Base-by-base conservation (phyloP, 108 stramenopile species). In the Chaetoceros tenuissimus region DNA sequence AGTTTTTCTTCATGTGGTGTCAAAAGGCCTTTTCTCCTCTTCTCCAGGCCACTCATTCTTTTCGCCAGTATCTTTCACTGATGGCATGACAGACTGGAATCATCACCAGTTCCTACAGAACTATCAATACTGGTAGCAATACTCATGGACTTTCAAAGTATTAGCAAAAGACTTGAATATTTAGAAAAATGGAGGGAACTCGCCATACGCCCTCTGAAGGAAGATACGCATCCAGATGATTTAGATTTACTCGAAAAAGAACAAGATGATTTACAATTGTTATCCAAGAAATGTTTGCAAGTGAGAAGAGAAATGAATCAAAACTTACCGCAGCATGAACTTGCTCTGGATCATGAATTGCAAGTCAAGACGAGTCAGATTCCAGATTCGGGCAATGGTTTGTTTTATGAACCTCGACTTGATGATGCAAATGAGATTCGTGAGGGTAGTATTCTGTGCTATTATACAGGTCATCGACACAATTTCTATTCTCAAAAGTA, bases 401-500 rank as follows among this genome's bases (percentile, higher is more conserved):
- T 40, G 13, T 40, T 40, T 13, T 40, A 10, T 16, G 5, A 10
- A 8, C 25, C 49, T 8, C 49, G 10, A 24, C 16, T 8, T 51
- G 23, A 10, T 16, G 8, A 24, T 51, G 8, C 16, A 5, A 5
- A 25, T 1, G 68, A 57, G 56, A 57, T 23, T 55, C 10, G 8
- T 8, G 24, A 5, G 18, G 49, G 49, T 8, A 50, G 10, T 8
- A 21, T 17, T 8, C 7, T 55, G 8, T 55, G 55, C 55, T 31
- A 31, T 25, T 55, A 55, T 24, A 43, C 34, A 20, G 55, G 55
- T 22, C 55, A 55, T 55, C 28, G 8, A 7, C 55, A 55, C 55
- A 55, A 27, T 24, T 55, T 16, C 24, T 8, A 8, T 23, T 55
- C 55, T 22, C 25, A 5, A 8, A 31, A 55, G 18, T 8, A 17